Conservation (phyloP, 1,284 basidiomycete genomes). For the Chiua sp. region DNA sequence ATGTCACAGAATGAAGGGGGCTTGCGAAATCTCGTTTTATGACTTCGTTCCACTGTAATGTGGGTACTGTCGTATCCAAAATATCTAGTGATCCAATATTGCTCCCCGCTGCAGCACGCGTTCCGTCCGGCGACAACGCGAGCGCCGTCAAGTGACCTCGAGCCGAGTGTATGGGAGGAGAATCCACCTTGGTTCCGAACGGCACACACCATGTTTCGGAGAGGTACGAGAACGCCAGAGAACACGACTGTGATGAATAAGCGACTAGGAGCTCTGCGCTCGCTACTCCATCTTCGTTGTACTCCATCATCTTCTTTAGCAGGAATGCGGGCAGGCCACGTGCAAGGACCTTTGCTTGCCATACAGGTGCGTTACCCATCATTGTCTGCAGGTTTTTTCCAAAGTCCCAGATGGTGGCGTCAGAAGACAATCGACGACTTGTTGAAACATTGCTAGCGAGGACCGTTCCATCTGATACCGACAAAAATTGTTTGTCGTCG, state of each 20-base stretch:
- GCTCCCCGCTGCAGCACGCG: constrained; percentile 13
- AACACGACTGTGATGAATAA: constrained; percentile 10
- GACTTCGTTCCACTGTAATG: constrained; percentile 10
- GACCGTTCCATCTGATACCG: constrained; percentile 5
- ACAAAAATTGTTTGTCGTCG: constrained; percentile 13
- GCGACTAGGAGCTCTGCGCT: constrained; percentile 1
- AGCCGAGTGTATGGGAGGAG: constrained; percentile 4
- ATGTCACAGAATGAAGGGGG: constrained; percentile 1
- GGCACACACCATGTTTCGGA: constrained; percentile 8
- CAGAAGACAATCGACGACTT: constrained; percentile 4
- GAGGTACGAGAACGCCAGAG: constrained; percentile 12
- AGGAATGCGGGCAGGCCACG: constrained; percentile 10
- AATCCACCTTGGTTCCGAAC: constrained; percentile 6
- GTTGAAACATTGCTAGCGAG: constrained; percentile 7
- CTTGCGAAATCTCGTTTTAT: neutral
- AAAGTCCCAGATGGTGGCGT: constrained; percentile 10
- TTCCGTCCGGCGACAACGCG: constrained; percentile 15
- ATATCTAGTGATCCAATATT: constrained; percentile 12
- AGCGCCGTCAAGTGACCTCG: constrained; percentile 4
- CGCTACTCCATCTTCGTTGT: neutral
- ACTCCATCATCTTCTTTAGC: constrained; percentile 2
- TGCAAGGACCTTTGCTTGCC: constrained; percentile 11
- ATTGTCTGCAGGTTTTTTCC: constrained; percentile 1
- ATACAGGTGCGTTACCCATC: constrained; percentile 10
- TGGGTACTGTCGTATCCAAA: constrained; percentile 12